Percentiles rank a stretch among this genome's conserved stretches.
Conservation (phyloP, 139 green algal species). For the Trebouxia sp. region DNA sequence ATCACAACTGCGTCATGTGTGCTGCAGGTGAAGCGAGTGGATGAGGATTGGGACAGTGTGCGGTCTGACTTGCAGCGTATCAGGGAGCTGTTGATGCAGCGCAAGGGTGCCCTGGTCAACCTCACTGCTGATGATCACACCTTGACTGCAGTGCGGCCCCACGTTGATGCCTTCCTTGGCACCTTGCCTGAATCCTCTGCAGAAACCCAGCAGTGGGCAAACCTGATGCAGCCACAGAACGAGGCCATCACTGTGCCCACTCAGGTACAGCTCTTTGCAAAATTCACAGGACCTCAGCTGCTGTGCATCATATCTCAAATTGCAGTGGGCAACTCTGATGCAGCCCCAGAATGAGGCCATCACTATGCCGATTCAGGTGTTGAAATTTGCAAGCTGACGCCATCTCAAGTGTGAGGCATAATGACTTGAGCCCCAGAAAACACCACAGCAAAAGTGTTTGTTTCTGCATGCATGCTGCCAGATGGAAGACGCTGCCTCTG, state of each 20-base stretch:
- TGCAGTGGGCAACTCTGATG: constrained; percentile 53
- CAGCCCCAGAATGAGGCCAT: constrained; percentile 84
- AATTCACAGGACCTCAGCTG: no score
- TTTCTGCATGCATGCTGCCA: no score
- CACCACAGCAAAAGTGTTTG: no score
- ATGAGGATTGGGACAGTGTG: constrained; percentile 86
- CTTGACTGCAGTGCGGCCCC: constrained; percentile 57
- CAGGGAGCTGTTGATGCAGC: constrained; percentile 73
- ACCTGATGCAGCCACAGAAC: constrained; percentile 68
- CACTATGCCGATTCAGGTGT: constrained; percentile 90
- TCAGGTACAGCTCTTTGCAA: constrained; percentile 53
- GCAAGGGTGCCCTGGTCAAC: constrained; percentile 89
- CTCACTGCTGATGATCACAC: constrained; percentile 87
- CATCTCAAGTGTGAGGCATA: no score
- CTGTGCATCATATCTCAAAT: no score
- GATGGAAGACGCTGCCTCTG: no score
- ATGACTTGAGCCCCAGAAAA: no score
- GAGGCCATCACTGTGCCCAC: constrained; percentile 94
- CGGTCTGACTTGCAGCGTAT: constrained; percentile 74
- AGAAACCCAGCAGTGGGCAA: constrained; percentile 35
- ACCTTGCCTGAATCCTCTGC: constrained; percentile 65
- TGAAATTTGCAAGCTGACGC: no score
- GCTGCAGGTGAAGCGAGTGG: constrained; percentile 64
- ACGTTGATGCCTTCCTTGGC: constrained; percentile 77
- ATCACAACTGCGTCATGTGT: no score